Evolutionary conservation across 1,139 yeast species (phyloP), one percentile per base, ranked within the genome.

Genomic region (Fermentozyma sake): DNA sequence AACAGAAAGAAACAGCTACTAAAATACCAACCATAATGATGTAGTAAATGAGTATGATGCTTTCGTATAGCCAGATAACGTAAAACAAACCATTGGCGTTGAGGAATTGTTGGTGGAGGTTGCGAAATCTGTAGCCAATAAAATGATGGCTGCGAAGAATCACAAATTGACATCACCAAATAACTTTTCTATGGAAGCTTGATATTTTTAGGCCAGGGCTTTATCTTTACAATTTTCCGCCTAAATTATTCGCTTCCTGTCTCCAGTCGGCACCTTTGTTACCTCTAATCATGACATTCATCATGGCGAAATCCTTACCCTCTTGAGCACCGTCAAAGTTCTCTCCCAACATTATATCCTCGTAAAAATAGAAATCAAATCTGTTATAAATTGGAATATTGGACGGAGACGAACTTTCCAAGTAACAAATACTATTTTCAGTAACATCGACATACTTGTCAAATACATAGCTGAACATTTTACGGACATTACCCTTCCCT

Each of bases 401-500:
- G 10, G 37, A 37, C 6, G 57, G 46, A n/a, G 72, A 56, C 6
- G 80, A 72, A 40, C 80, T 72, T 44, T 78, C 86, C 48, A 78
- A 61, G 43, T 78, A 78, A 7, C 75, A 53, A 16, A 69, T 56
- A 30, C 58, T 54, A 29, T 59, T 48, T 12, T 58, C 58, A 16
- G 54, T 50, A 25, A 55, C 52, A 40, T 78, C 83, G 29, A 79
- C 62, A 46, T 68, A 59, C 28, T 64, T 58, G 16, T 58, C 50
- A 38, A 74, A 75, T 68, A 75, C 71, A 42, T 60, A 68, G n/a
- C 74, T 72, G 39, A 78, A 69, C 44, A 76, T 59, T 28, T 62
- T 62, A 25, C 84, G 52, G n/a, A 68, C 76, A 46, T 78, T 76
- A 6, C 85, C 85, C 48, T 77, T 77, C 19, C 85, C 85, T 42